These are phyloP conservation scores for Davidsoniella virescens DNA, from an alignment of 2,329 filamentous ascomycete species.

Conservation along the genomic window DNA sequence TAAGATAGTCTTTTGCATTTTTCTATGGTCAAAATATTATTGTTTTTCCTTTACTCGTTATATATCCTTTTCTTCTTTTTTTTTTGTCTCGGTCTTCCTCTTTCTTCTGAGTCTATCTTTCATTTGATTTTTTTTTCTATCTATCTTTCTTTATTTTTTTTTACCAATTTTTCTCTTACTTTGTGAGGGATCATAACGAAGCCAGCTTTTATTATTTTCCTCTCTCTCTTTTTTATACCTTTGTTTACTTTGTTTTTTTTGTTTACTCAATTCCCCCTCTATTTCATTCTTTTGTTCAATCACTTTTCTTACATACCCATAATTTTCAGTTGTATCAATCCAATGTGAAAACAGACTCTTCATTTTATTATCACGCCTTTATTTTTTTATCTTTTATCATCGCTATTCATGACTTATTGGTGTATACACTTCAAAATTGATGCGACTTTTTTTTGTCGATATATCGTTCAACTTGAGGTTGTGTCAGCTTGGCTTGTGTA, in stretches of 20 bases:
- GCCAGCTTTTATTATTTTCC: not conserved
- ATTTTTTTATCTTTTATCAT: too few relatives aligned
- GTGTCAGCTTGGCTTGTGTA: too few relatives aligned
- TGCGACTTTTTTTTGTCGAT: too few relatives aligned
- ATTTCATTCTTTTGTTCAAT: too few relatives aligned
- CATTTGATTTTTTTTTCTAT: constrained; percentile 5
- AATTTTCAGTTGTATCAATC: not conserved
- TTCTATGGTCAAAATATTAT: not conserved
- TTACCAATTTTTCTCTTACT: not conserved
- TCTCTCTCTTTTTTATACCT: constrained; percentile 3
- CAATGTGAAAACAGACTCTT: not conserved
- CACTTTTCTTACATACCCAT: not conserved
- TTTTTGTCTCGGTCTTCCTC: not conserved
- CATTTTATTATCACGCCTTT: not conserved
- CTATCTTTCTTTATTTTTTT: constrained; percentile 4
- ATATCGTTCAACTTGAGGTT: too few relatives aligned
- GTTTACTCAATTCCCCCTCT: not conserved
- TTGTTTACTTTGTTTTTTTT: not conserved
- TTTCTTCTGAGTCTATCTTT: not conserved
- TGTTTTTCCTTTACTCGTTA: not conserved
- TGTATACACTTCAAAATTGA: too few relatives aligned
- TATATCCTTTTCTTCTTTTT: not conserved
- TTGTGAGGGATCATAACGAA: not conserved
- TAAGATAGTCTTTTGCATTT: not conserved
- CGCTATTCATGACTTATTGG: too few relatives aligned